Percentiles rank a stretch among this genome's conserved stretches.
Conservation (phyloP, 208 protist species). For the Lotmaria passim region DNA sequence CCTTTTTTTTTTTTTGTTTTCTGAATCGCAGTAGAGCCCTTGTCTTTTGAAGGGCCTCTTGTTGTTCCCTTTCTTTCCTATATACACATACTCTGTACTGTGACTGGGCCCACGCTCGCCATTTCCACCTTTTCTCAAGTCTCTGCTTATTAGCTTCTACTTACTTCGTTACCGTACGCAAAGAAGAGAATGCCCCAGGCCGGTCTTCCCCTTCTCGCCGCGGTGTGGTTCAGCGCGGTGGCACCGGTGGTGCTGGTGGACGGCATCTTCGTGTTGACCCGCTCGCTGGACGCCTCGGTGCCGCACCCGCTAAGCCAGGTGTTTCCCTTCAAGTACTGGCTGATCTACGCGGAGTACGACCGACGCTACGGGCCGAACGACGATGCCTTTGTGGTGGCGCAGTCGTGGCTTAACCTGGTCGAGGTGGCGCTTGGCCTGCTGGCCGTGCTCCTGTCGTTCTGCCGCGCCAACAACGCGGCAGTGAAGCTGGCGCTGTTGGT, state of each 20-base stretch:
- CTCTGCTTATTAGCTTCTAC: too few species aligned
- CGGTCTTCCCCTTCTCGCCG: slow-evolving; percentile 53
- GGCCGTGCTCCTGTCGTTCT: slow-evolving; percentile 37
- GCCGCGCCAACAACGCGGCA: slow-evolving; percentile 17
- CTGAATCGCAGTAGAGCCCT: too few species aligned
- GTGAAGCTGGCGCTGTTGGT: slow-evolving; percentile 59
- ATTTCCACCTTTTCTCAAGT: too few species aligned
- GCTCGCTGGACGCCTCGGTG: slow-evolving; percentile 17
- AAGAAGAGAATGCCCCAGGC: slow-evolving; percentile 45
- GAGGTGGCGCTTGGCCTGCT: slow-evolving; percentile 65
- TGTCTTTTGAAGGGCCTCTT: too few species aligned
- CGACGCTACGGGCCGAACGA: slow-evolving; percentile 78
- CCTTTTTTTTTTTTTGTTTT: too few species aligned
- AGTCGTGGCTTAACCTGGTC: slow-evolving; percentile 80
- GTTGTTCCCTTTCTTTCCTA: too few species aligned
- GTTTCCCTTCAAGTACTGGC: slow-evolving; percentile 67
- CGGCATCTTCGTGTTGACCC: slow-evolving; percentile 71
- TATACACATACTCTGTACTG: neutral
- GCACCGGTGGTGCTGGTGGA: slow-evolving; percentile 71
- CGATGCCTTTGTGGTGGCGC: slow-evolving; percentile 84
- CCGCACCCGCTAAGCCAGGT: slow-evolving; percentile 57
- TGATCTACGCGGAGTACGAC: slow-evolving; percentile 76
- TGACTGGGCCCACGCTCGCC: too few species aligned
- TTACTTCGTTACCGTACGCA: too few species aligned
- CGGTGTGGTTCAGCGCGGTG: slow-evolving; percentile 64